Base-by-base conservation (phyloP, 2,329 filamentous ascomycete genomes). In the Septoria petroselini region DNA sequence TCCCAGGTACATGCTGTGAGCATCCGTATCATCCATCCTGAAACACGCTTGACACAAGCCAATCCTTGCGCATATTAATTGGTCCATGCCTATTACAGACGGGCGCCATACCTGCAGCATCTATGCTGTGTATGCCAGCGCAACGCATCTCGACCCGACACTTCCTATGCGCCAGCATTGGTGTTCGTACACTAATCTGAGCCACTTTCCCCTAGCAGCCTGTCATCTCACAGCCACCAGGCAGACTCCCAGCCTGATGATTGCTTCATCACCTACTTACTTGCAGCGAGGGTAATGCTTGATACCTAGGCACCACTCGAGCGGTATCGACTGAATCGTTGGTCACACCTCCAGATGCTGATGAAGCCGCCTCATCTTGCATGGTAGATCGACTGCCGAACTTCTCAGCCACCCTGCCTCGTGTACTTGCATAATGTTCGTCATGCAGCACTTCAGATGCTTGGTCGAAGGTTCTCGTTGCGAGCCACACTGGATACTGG, bases 11-110 rank as follows among this genome's bases (percentile, higher is more conserved):
- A 41, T 50, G 49, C 48, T 42, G 48, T 44, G 17, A 52, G 52
- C 49, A 31, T 50, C 49, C 53, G 55, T 55, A 53, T 53, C 50
- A 52, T 34, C 41, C 30, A 34, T 43, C 30, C 45, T 57, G 54
- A 57, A 57, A 54, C 52, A 46, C 43, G 50, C 52, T 47, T 49
- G 50, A 27, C 41, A 31, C 19, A 46, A 27, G 30, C 7, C 12
- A 7, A 48, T 39, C 55, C 55, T 43, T 48, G 47, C 35, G 29
- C 29, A 53, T 49, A 55, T 11, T 34, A n/a, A 18, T 35, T 27
- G 7, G 40, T 41, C 55, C 52, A 46, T 55, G 43, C 48, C 47
- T 41, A 49, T 51, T 52, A 15, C 34, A 23, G 25, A 46, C 27
- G 39, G 45, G 14, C 30, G 46, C 42, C 38, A 48, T 42, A 18